These are phyloP conservation scores for Hondaea fermentalgiana DNA, from an alignment of 108 stramenopile species.

Conservation along the genomic window DNA sequence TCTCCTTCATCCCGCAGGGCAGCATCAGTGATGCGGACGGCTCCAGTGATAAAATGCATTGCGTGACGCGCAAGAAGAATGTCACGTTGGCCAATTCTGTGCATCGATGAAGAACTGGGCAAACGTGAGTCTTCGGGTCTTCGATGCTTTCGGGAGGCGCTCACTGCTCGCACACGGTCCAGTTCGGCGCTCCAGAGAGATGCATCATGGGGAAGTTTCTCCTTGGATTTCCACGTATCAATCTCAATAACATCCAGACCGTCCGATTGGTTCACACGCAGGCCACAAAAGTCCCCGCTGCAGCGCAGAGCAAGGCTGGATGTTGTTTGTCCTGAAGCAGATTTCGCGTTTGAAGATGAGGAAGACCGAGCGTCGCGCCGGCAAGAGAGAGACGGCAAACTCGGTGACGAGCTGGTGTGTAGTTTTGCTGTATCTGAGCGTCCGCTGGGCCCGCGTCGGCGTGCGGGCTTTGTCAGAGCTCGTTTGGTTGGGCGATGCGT, in stretches of 20 bases:
- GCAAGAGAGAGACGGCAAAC: no score
- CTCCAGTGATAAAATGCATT: not conserved
- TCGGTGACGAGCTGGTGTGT: no score
- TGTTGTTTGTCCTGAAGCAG: not conserved
- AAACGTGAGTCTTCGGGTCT: not conserved
- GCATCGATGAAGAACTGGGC: not conserved
- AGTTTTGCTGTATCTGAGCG: no score
- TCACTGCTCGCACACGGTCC: not conserved
- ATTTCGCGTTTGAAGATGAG: not conserved
- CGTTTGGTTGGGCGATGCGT: not conserved
- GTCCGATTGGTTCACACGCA: not conserved
- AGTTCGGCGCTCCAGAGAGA: no score
- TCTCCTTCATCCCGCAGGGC: not conserved
- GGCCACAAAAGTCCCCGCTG: not conserved
- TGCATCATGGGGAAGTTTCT: no score
- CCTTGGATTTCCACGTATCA: not conserved
- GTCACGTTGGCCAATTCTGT: not conserved
- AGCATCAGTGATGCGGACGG: not conserved
- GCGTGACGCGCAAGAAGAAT: not conserved
- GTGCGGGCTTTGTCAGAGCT: not conserved
- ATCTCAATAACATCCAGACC: not conserved
- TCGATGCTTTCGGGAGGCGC: not conserved
- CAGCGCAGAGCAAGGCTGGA: not conserved
- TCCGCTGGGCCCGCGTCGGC: not conserved
- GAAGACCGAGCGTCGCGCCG: no score